Evolutionary conservation across 371 early-diverging fungal species (phyloP), one percentile per base, ranked within the genome.

Genomic region (Synchytrium microbalum): DNA sequence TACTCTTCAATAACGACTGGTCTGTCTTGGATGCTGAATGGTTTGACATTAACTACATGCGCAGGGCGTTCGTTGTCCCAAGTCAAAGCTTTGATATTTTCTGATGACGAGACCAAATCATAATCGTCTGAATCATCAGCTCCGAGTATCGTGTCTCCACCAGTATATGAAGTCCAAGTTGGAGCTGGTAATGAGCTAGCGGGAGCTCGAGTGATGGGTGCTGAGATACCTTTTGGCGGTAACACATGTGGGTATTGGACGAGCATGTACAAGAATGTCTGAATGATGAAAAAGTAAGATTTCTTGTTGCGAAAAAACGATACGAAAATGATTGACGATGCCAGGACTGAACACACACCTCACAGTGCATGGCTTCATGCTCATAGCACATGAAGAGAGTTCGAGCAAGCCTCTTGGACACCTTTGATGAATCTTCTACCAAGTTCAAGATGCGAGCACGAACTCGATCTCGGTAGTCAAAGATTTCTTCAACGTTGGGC

Each of bases 331-430:
- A n/a, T n/a, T n/a, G n/a, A n/a, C n/a, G n/a, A n/a, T n/a, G n/a
- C n/a, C n/a, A n/a, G n/a, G n/a, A n/a, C n/a, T n/a, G n/a, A 52
- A 30, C 53, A 59, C 58, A 30, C 33, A 73, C 74, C 68, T 95
- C 95, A 16, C 92, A 70, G 64, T 95, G 95, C 92, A 93, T 87
- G 0, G 86, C 91, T 68, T 93, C 91, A 65, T 95, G 95, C 68
- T 94, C 95, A 75, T 87, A 92, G 10, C 82, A 79, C 91, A 92
- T 92, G 84, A 84, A 88, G 16, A 92, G 30, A 3, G 84, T 84
- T 25, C 91, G 81, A 57, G 14, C 58, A 57, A 57, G 30, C 19
- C 30, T 14, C 30, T 57, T 29, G 58, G 14, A 13, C 23, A 16
- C 16, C 16, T 60, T 51, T 60, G 14, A 24, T 14, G 14, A 59